A percentile compares a stretch with the other conserved stretches of the same genome.
phyloP scores from a whole-genome alignment of 208 protist species.

The Trypanosoma platydactyli region DNA sequence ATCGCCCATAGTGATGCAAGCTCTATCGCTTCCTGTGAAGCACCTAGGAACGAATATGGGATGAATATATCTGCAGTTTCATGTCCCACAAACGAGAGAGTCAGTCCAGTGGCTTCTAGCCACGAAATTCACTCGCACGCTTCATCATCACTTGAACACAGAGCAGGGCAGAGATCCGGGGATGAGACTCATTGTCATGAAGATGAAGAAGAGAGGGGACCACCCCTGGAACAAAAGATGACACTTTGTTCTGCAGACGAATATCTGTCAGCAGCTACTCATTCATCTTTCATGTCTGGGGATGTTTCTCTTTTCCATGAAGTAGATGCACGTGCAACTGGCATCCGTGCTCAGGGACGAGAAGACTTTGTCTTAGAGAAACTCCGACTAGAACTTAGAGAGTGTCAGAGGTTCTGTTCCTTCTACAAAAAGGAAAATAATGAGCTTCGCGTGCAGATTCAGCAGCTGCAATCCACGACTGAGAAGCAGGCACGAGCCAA shows the following conservation, averaged over 20 bases:
- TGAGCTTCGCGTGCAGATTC: constrained; percentile 8
- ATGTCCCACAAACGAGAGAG: neutral
- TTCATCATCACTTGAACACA: neutral
- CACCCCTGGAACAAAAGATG: neutral
- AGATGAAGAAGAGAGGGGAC: constrained; percentile 4
- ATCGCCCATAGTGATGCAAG: neutral
- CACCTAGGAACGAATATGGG: neutral
- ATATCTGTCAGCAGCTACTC: neutral
- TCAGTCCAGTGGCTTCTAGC: neutral
- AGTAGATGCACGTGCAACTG: neutral
- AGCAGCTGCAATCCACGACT: constrained; percentile 11
- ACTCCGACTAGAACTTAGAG: constrained; percentile 14
- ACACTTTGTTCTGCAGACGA: neutral
- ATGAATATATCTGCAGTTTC: constrained; percentile 15
- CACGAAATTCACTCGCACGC: neutral
- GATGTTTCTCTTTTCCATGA: neutral
- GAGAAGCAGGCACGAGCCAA: constrained; percentile 5
- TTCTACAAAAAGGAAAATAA: constrained; percentile 25
- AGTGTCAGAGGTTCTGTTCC: constrained; percentile 7
- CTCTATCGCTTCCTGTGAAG: neutral
- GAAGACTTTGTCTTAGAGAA: constrained; percentile 1
- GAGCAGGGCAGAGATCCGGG: neutral
- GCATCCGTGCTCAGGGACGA: neutral
- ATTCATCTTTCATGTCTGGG: neutral
- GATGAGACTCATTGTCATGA: neutral